phyloP scores from a whole-genome alignment of 805 yeast genomes.

The Saccharomyces jurei region DNA sequence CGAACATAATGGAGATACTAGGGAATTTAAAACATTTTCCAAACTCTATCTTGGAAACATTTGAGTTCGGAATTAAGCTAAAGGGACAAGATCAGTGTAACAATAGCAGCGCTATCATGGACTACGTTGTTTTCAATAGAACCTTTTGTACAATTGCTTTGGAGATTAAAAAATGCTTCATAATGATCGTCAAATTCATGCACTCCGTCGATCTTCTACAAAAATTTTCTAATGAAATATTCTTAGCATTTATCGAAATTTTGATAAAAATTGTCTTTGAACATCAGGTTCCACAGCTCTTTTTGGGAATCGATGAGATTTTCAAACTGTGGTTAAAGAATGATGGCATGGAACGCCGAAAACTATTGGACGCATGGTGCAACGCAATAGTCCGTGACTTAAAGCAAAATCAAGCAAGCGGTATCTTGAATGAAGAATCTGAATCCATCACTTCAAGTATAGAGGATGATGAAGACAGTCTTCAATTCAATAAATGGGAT shows the following conservation, averaged over 20 bases:
- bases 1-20: not conserved
- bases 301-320: not conserved
- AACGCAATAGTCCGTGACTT: not conserved
- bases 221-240: not conserved
- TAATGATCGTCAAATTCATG: not conserved
- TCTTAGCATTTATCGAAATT: not conserved
- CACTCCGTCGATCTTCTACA: not conserved
- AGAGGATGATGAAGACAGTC: not conserved
- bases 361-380: not conserved
- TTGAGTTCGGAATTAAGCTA: not conserved
- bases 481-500: not conserved
- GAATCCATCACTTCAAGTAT: not conserved
- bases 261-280: not conserved
- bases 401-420: not conserved
- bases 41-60: not conserved
- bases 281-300: not conserved
- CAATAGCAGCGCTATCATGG: not conserved
- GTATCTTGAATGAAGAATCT: not conserved
- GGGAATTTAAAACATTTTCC: not conserved
- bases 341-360: not conserved
- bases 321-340: not conserved
- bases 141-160: not conserved
- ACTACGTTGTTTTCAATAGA: not conserved
- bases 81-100: not conserved
- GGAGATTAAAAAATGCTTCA: not conserved